These are phyloP conservation scores for Hibiscus mutabilis DNA, from an alignment of 345 rosid genomes.

Conservation along the genomic window DNA sequence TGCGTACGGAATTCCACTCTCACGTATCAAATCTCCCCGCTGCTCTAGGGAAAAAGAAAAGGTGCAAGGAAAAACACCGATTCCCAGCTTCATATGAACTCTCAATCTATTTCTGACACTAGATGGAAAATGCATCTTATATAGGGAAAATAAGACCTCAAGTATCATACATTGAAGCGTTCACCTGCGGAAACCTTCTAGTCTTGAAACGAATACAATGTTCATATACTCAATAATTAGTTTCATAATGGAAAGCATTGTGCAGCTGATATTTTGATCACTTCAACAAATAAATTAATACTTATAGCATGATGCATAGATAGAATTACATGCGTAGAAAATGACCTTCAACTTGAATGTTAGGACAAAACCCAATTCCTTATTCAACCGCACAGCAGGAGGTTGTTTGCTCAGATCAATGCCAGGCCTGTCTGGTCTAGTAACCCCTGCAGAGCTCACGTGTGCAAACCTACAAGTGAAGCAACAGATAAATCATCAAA, in stretches of 20 bases:
- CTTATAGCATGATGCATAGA: background rate
- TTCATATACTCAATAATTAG: background rate
- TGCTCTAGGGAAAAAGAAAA: constrained; percentile 14
- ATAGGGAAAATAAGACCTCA: background rate
- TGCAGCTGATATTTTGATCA: background rate
- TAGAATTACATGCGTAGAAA: background rate
- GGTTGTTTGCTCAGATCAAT: constrained; percentile 89
- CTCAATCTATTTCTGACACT: background rate
- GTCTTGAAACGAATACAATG: background rate
- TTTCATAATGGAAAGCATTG: background rate
- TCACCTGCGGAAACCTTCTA: background rate
- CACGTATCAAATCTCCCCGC: constrained; percentile 87
- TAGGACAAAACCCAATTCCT: constrained; percentile 79
- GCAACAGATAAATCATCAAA: background rate
- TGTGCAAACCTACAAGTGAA: constrained; percentile 67
- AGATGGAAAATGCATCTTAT: constrained; percentile 1
- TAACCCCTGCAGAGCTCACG: constrained; percentile 91
- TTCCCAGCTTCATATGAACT: background rate
- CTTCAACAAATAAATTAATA: background rate
- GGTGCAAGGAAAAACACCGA: background rate
- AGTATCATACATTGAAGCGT: background rate
- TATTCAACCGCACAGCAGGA: constrained; percentile 95
- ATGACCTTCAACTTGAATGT: constrained; percentile 85
- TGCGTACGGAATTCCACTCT: constrained; percentile 80
- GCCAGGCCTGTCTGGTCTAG: constrained; percentile 91